These are phyloP conservation scores for Lactifluus echinatus DNA, from an alignment of 768 basidiomycete species.

Conservation along the genomic window DNA sequence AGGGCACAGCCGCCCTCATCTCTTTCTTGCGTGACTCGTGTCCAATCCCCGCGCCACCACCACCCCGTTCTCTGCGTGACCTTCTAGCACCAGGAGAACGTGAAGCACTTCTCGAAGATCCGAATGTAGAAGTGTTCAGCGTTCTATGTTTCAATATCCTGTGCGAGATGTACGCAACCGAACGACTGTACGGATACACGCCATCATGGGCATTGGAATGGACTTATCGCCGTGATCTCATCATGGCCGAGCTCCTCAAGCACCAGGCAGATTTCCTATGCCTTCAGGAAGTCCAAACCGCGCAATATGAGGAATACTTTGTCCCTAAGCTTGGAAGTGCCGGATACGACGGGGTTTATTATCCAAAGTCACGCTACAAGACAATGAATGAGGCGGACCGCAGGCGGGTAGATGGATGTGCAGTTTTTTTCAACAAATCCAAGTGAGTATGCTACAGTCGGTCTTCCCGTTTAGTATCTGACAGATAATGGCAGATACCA, in stretches of 20 bases:
- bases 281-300: conserved; percentile 90
- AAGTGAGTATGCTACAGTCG: conserved; percentile 48
- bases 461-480: not conserved
- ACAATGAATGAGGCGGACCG: conserved; percentile 86
- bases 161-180: conserved; percentile 84
- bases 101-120: conserved; percentile 51
- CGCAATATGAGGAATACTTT: conserved; percentile 90
- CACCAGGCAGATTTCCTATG: conserved; percentile 87
- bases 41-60: conserved; percentile 72
- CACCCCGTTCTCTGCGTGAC: conserved; percentile 68
- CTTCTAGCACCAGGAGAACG: conserved; percentile 51
- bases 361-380: conserved; percentile 87
- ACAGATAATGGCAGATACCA: conserved; percentile 52
- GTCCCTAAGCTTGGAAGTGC: conserved; percentile 56
- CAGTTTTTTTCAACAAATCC: conserved; percentile 85
- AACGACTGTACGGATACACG: conserved; percentile 89
- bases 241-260: conserved; percentile 74
- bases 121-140: conserved; percentile 65
- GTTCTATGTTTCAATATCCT: conserved; percentile 91
- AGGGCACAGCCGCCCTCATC: conserved; percentile 86
- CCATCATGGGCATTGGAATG: conserved; percentile 95
- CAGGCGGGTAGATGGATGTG: conserved; percentile 90
- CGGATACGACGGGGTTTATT: conserved; percentile 87
- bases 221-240: conserved; percentile 86
- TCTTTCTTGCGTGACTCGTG: conserved; percentile 90